phyloP scores from a whole-genome alignment of 1,139 yeast genomes.

The Debaryomycetaceae sp. region DNA sequence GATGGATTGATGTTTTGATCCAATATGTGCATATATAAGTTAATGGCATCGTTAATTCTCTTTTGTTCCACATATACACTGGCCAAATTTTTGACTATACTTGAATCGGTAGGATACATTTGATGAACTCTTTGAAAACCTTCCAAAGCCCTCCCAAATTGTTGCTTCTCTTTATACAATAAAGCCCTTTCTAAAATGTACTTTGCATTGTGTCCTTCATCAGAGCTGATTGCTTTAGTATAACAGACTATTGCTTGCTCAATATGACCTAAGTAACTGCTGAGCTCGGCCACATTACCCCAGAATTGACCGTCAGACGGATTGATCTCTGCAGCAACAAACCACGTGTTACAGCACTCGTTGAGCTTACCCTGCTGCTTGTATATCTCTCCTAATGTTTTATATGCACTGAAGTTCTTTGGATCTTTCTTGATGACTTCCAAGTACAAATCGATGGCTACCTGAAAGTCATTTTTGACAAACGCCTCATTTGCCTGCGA shows the following conservation, averaged over 20 bases:
- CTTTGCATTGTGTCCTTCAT: conserved; percentile 48
- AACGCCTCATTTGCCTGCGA: conserved; percentile 80
- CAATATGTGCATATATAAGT: conserved; percentile 64
- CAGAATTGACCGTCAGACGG: conserved; percentile 79
- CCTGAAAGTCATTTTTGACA: conserved; percentile 60
- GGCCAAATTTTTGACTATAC: conserved; percentile 70
- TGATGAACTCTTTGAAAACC: conserved; percentile 64
- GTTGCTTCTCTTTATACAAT: conserved; percentile 62
- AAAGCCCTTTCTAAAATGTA: conserved; percentile 60
- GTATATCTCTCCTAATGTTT: conserved; percentile 81
- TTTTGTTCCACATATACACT: conserved; percentile 72
- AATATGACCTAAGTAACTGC: conserved; percentile 65
- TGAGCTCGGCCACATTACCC: conserved; percentile 77
- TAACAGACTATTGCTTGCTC: conserved; percentile 86
- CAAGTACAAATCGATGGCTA: conserved; percentile 62
- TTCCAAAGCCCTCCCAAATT: conserved; percentile 69
- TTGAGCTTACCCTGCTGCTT: conserved; percentile 62
- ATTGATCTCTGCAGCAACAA: conserved; percentile 78
- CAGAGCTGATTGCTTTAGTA: conserved; percentile 64
- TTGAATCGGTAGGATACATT: conserved; percentile 58
- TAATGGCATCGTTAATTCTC: conserved; percentile 76
- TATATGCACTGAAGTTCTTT: conserved; percentile 77
- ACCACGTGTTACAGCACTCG: conserved; percentile 79
- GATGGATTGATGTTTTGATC: conserved; percentile 49
- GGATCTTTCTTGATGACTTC: conserved; percentile 80